phyloP scores from a whole-genome alignment of 164 flowering plant genomes.

The Tetrastigma voinierianum region DNA sequence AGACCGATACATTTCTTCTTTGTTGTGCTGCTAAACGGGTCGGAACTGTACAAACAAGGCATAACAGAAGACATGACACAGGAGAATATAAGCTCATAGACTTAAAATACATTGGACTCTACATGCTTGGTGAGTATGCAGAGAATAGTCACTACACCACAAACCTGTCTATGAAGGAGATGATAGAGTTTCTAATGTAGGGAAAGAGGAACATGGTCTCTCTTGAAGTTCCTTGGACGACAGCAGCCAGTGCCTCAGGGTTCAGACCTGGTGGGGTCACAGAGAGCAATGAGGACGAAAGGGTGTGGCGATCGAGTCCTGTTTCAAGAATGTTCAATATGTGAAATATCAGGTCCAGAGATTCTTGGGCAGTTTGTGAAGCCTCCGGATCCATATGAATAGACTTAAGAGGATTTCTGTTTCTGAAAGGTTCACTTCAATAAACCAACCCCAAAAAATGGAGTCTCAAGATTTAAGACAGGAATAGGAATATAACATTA shows the following conservation, averaged over 20 bases:
- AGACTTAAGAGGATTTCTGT: no score
- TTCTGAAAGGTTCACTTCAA: no score
- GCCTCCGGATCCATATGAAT: conserved; percentile 60
- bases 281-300: conserved; percentile 82
- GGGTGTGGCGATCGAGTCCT: conserved; percentile 86
- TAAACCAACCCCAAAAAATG: no score
- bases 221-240: conserved; percentile 66
- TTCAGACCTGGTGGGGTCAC: conserved; percentile 78
- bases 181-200: conserved; percentile 8
- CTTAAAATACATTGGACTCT: no score
- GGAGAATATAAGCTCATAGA: no score
- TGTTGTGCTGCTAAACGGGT: no score
- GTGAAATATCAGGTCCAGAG: conserved; percentile 67
- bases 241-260: conserved; percentile 76
- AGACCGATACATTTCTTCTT: no score
- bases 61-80: no score
- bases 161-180: conserved; percentile 1
- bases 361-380: conserved; percentile 60
- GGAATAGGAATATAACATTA: no score
- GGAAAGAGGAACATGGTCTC: conserved; percentile 29
- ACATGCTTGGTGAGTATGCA: no score
- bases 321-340: conserved; percentile 89
- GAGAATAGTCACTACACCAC: not conserved
- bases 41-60: no score
- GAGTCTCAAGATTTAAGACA: no score